phyloP scores from a whole-genome alignment of 306 rosid genomes.

The Pyrus bretschneideri region DNA sequence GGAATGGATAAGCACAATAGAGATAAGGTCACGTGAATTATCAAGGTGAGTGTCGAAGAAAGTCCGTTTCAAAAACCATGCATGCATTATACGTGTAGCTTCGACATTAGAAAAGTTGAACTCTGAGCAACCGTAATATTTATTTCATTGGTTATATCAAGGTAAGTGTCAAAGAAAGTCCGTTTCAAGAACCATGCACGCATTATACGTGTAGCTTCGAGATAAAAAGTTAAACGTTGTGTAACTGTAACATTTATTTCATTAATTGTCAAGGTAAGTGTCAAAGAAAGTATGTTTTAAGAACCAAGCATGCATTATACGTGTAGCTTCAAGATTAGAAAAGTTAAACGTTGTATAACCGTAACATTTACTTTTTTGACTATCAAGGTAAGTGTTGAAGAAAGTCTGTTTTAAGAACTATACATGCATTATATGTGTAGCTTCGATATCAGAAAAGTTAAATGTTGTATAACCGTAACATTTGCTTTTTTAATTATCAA shows the following conservation, averaged over 20 bases:
- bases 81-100: background rate
- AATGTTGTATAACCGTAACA: too few species aligned
- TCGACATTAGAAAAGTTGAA: background rate
- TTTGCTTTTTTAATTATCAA: too few species aligned
- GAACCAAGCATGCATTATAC: background rate
- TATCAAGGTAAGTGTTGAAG: background rate
- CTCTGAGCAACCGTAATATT: background rate
- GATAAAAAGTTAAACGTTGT: background rate
- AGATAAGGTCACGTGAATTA: background rate
- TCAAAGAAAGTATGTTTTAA: background rate
- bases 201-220: too few species aligned
- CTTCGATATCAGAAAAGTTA: background rate
- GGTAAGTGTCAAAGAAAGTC: background rate
- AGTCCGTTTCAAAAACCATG: background rate
- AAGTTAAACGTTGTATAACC: background rate
- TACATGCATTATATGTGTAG: background rate
- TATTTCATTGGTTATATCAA: background rate
- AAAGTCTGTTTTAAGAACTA: too few species aligned
- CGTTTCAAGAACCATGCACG: background rate
- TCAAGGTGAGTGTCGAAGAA: background rate
- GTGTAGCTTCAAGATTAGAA: background rate
- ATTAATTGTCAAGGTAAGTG: background rate
- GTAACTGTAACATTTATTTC: background rate
- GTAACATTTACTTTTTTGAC: background rate
- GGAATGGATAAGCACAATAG: background rate